Evolutionary conservation across 495 filamentous ascomycete genomes (phyloP), one percentile per base, ranked within the genome.

Genomic region (Lasiosphaeria ovina): DNA sequence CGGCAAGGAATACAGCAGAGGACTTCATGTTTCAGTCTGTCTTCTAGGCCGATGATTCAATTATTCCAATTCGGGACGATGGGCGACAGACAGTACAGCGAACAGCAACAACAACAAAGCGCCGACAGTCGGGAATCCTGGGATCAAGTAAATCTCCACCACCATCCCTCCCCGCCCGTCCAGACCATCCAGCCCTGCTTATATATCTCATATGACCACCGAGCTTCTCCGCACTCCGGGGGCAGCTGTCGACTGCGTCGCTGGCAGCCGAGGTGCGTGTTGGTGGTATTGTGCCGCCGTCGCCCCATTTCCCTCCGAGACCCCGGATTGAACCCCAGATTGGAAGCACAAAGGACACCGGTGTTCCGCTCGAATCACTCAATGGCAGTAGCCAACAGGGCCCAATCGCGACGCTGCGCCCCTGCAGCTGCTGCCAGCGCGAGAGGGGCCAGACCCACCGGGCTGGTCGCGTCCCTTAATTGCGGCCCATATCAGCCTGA

Each of bases 401-500:
- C 24, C 51, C 58, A 60, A 60, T 60, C 40, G 53, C 12, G 8
- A 16, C 10, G 36, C n/a, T n/a, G 55, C 24, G 24, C 40, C 38
- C 55, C 33, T 45, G 51, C 24, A 24, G 24, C 24, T 24, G 24
- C 24, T 24, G 49, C 61, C 14, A 49, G 58, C 55, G 34, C 51
- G 52, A 34, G 44, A 45, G 56, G 36, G 9, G 12, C 5, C 44
- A 34, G 51, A 31, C 35, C 61, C 59, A 42, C 59, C 51, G 59
- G 34, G 35, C 45, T 61, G 59, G 59, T 50, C 48, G 52, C 42
- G 55, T 38, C 49, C 44, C 54, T 58, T 32, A 63, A 47, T 11
- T 59, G 59, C 35, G 51, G 34, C 17, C 14, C 44, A 63, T 24
- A 60, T 63, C 57, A 63, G 61, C 51, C 61, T 63, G 61, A 63